A percentile compares a stretch with the other conserved stretches of the same genome.
Conservation (phyloP, 176 grass and related monocot species). For the Olyra latifolia region DNA sequence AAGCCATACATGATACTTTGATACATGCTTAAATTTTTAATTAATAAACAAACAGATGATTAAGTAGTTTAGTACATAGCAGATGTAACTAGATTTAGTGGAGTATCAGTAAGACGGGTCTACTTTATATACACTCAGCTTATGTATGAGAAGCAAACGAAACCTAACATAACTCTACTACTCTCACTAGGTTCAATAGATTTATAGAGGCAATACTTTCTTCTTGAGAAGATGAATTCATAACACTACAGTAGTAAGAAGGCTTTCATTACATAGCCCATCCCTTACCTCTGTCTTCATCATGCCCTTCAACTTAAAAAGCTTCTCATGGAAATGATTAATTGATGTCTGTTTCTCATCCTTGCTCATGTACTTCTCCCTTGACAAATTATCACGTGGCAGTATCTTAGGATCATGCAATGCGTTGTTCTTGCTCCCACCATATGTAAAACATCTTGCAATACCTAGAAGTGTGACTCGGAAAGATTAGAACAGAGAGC, state of each 20-base stretch:
- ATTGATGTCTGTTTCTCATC: constrained; percentile 80
- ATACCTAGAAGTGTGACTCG: constrained; percentile 57
- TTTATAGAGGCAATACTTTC: neutral
- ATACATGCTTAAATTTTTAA: neutral
- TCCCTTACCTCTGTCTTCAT: constrained; percentile 92
- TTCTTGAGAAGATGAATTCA: neutral
- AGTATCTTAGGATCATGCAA: constrained; percentile 85
- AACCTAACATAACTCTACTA: constrained; percentile 18
- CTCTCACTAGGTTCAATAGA: neutral
- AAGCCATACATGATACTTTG: neutral
- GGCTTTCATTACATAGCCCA: constrained; percentile 1
- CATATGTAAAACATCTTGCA: constrained; percentile 93
- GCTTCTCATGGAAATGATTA: constrained; percentile 98
- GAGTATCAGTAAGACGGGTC: neutral
- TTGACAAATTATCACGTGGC: constrained; percentile 65
- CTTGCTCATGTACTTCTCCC: constrained; percentile 85
- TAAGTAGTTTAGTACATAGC: neutral
- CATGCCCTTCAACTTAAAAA: constrained; percentile 89
- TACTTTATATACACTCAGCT: neutral
- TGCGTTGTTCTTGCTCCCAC: constrained; percentile 68
- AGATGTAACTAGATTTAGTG: neutral
- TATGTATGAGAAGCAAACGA: neutral
- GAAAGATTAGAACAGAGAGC: neutral
- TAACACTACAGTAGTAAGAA: neutral
- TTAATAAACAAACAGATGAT: neutral